Percentiles rank a stretch among this genome's conserved stretches.
phyloP scores from a whole-genome alignment of 2,329 filamentous ascomycete genomes.

The Fusarium sp. region DNA sequence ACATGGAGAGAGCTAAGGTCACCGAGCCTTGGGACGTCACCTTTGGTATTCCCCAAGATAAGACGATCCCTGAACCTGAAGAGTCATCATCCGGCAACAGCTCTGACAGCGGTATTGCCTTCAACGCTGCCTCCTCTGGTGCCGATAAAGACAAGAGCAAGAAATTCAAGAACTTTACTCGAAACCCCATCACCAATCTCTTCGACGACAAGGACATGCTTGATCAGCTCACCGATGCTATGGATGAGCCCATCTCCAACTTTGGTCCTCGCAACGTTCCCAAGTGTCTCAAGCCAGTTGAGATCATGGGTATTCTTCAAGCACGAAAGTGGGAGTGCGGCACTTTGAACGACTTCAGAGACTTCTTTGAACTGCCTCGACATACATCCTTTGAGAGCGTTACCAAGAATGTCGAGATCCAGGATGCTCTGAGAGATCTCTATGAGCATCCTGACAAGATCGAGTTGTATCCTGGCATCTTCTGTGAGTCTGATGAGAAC shows the following conservation, averaged over 20 bases:
- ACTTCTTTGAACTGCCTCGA: constrained; percentile 69
- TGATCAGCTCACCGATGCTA: constrained; percentile 57
- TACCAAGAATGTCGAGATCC: constrained; percentile 11
- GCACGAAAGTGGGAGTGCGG: constrained; percentile 64
- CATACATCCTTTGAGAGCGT: constrained; percentile 66
- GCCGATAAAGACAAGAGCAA: accelerated
- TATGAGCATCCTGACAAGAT: constrained; percentile 72
- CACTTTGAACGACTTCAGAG: constrained; percentile 73
- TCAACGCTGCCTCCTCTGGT: background rate
- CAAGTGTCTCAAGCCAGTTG: constrained; percentile 67
- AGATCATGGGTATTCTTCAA: constrained; percentile 72
- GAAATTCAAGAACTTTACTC: constrained; percentile 6
- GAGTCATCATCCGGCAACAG: background rate
- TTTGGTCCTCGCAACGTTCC: constrained; percentile 70
- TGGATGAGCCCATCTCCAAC: constrained; percentile 63
- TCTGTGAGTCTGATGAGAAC: constrained; percentile 64
- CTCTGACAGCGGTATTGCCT: background rate
- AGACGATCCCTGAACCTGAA: background rate
- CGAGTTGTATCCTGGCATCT: constrained; percentile 74
- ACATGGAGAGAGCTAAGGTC: background rate
- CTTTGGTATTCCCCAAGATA: constrained; percentile 5
- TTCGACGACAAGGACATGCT: constrained; percentile 34
- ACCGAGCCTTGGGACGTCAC: constrained; percentile 12
- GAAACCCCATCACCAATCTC: constrained; percentile 26
- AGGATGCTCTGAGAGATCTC: constrained; percentile 53